phyloP scores from a whole-genome alignment of 2,329 filamentous ascomycete species.

The Colletotrichum shisoi region DNA sequence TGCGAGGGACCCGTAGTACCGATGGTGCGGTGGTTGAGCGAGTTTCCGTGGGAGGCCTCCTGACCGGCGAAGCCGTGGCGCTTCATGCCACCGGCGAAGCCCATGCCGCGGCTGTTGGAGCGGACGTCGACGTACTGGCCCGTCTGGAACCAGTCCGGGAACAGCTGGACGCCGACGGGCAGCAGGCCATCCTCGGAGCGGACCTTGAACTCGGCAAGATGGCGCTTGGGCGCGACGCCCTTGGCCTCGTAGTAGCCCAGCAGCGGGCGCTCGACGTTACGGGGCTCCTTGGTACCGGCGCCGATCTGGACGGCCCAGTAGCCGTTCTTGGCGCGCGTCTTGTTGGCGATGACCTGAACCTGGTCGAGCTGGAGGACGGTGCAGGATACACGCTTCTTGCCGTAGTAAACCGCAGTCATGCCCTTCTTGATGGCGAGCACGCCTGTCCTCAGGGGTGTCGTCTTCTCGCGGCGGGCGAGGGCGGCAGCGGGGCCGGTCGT shows the following conservation, averaged over 20 bases:
- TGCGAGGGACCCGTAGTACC: conserved; percentile 90
- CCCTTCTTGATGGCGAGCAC: conserved; percentile 90
- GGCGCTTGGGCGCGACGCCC: conserved; percentile 81
- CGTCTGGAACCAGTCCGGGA: conserved; percentile 88
- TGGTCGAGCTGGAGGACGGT: conserved; percentile 94
- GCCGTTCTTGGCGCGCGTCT: conserved; percentile 80
- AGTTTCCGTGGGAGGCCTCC: conserved; percentile 92
- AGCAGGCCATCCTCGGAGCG: conserved; percentile 75
- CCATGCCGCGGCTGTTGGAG: conserved; percentile 82
- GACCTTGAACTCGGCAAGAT: conserved; percentile 88
- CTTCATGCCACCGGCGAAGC: conserved; percentile 98
- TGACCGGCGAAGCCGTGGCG: conserved; percentile 89
- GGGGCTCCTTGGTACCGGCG: conserved; percentile 73
- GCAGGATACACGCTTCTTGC: conserved; percentile 79
- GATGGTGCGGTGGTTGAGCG: conserved; percentile 89
- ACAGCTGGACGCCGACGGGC: conserved; percentile 76
- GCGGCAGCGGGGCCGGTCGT: conserved; percentile 68
- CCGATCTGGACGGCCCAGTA: conserved; percentile 96
- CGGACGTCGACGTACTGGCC: conserved; percentile 91
- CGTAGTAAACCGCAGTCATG: conserved; percentile 91
- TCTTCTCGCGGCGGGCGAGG: conserved; percentile 64
- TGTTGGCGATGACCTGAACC: conserved; percentile 87
- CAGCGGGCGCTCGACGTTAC: conserved; percentile 81
- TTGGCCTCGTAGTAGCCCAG: conserved; percentile 88
- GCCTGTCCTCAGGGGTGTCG: conserved; percentile 75